Evolutionary conservation across 2,329 filamentous ascomycete genomes (phyloP).

Genomic region (Aspergillus ochraceus): DNA sequence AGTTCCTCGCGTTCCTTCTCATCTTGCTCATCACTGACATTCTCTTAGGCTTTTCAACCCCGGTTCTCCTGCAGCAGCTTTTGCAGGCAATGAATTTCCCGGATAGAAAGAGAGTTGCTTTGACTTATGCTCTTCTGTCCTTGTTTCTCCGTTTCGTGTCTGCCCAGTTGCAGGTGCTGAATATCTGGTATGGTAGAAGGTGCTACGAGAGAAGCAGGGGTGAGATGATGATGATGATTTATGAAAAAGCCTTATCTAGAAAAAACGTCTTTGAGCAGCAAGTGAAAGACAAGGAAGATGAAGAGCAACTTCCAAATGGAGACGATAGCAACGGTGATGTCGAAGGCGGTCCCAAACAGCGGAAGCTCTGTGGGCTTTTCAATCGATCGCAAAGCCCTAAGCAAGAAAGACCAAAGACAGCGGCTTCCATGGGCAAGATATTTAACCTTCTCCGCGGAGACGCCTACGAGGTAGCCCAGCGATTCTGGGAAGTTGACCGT

Average conservation of each 20-base stretch:
- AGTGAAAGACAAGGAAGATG: conserved; percentile 29
- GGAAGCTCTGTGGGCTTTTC: conserved; percentile 27
- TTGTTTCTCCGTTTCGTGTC: conserved; percentile 61
- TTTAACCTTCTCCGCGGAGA: conserved; percentile 75
- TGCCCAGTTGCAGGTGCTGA: conserved; percentile 67
- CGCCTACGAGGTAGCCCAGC: conserved; percentile 40
- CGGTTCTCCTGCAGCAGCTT: conserved; percentile 71
- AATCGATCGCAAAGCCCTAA: conserved; percentile 24
- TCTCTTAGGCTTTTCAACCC: conserved; percentile 55
- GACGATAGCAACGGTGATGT: conserved; percentile 13
- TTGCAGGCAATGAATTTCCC: conserved; percentile 64
- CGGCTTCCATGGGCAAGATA: conserved; percentile 86
- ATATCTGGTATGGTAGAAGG: conserved; percentile 78
- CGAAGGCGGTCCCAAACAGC: conserved; percentile 23
- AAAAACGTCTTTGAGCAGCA: conserved; percentile 54
- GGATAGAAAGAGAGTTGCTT: conserved; percentile 52
- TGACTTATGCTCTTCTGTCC: conserved; percentile 66
- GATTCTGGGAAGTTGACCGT: conserved; percentile 84
- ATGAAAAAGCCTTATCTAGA: conserved; percentile 71
- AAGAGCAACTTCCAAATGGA: conserved; percentile 11
- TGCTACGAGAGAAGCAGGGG: conserved; percentile 81
- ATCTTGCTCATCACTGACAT: conserved; percentile 18
- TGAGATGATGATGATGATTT: conserved; percentile 82
- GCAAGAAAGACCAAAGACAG: conserved; percentile 45
- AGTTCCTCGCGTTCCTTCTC: conserved; percentile 13